Evolutionary conservation across 345 rosid genomes (phyloP), one percentile per base, ranked within the genome.

Genomic region (Brassica rapa): DNA sequence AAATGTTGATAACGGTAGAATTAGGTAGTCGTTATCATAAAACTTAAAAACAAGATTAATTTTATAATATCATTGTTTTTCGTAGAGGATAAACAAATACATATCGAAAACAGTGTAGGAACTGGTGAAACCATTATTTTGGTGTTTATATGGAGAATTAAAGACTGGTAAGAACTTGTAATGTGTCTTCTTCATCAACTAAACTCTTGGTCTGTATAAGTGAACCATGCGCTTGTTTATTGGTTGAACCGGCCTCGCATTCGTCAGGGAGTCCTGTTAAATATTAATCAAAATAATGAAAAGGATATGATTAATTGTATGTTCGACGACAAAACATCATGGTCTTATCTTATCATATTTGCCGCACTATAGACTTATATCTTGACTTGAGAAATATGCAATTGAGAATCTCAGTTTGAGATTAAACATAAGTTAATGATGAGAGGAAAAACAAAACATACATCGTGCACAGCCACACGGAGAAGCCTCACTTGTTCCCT

Each of bases 241-340:
- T 62, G 80, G 70, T 77, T 77, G 80, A 33, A 77, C 80, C 46
- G 80, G 80, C 4, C 80, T 77, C 43, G 80, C 80, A 70, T 77
- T 77, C 11, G 65, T 3, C 29, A 33, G 15, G 27, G 64, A 24
- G 19, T 46, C 75, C 80, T 77, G 55, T 29, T 35, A 53, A n/a
- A 57, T 39, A 64, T 66, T 27, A 66, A 32, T 63, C 27, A 19
- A 64, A 3, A 27, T 7, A 19, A 35, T 55, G 27, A 0, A 30
- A 4, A 10, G 0, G 63, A 49, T 27, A 9, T 73, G n/a, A 46
- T 19, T 19, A 19, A 19, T 25, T 27, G 46, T 27, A 27, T 27
- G 30, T 27, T 0, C 30, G 59, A 46, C 21, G 60, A 72, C 33
- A n/a, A 46, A 62, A 59, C 15, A 71, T 60, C 16, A 60, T 37